These are phyloP conservation scores for Rhodotorula sp. DNA, from an alignment of 1,284 basidiomycete genomes.

Conservation along the genomic window DNA sequence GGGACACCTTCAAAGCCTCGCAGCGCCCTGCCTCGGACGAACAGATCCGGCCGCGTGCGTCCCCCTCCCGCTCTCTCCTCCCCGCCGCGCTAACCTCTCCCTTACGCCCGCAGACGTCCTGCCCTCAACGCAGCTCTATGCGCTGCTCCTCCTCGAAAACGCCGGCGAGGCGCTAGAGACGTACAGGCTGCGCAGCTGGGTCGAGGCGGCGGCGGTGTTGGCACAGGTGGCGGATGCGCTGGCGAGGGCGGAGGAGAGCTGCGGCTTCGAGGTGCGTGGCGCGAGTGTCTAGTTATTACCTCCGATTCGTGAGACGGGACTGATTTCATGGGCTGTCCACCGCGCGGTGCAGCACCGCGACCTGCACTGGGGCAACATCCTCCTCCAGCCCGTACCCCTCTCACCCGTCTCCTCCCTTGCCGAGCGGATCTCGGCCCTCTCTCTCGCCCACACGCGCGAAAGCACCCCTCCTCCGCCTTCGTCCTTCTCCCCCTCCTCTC, in stretches of 20 bases:
- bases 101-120: constrained; percentile 63
- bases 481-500: neutral
- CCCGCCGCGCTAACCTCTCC: neutral
- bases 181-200: constrained; percentile 66
- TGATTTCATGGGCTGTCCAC: neutral
- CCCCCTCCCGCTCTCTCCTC: neutral
- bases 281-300: too few species aligned
- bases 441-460: neutral
- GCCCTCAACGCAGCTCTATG: constrained; percentile 73
- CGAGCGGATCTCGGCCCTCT: neutral
- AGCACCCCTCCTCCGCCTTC: neutral
- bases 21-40: constrained; percentile 60
- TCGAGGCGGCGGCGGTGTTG: constrained; percentile 81
- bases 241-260: constrained; percentile 72
- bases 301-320: too few species aligned
- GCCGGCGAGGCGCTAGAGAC: constrained; percentile 86
- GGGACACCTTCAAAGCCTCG: constrained; percentile 75
- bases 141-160: constrained; percentile 82
- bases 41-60: constrained; percentile 78
- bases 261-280: constrained; percentile 78
- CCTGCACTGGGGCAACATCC: constrained; percentile 95
- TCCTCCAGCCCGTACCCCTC: constrained; percentile 64
- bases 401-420: neutral
- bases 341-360: constrained; percentile 79
- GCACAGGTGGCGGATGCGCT: constrained; percentile 83